phyloP scores from a whole-genome alignment of 139 green algal species.

The Chlamydomonas applanata region DNA sequence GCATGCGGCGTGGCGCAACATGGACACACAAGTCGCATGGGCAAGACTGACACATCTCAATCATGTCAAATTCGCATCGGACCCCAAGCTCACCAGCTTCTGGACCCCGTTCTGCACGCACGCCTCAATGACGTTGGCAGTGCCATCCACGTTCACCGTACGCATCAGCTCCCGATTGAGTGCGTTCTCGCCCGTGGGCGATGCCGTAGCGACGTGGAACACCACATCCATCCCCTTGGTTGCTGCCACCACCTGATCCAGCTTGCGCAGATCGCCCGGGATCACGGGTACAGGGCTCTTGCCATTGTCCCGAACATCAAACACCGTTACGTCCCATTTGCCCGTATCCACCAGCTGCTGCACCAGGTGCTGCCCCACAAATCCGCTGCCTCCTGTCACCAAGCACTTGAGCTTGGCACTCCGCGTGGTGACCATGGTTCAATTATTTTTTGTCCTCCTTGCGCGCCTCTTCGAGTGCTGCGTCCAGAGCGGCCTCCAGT shows the following conservation, averaged over 20 bases:
- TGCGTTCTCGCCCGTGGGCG: constrained; percentile 72
- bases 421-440: constrained; percentile 25
- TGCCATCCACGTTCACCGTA: constrained; percentile 84
- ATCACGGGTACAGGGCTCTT: constrained; percentile 2
- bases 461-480: constrained; percentile 6
- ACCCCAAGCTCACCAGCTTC: constrained; percentile 43
- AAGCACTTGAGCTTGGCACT: constrained; percentile 32
- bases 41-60: no score
- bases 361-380: constrained; percentile 81
- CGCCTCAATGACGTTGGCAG: constrained; percentile 71
- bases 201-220: constrained; percentile 85
- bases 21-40: no score
- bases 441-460: constrained; percentile 1
- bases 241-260: constrained; percentile 1
- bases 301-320: constrained; percentile 67
- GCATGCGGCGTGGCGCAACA: no score
- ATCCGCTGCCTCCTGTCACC: constrained; percentile 83
- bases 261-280: constrained; percentile 63
- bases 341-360: constrained; percentile 60
- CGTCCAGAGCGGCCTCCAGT: constrained; percentile 45
- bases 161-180: constrained; percentile 79
- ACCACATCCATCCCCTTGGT: constrained; percentile 61
- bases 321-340: constrained; percentile 68
- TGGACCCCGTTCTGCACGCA: constrained; percentile 52
- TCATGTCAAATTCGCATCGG: no score